These are phyloP conservation scores for Quercus phellos DNA, from an alignment of 331 rosid genomes.

Conservation along the genomic window DNA sequence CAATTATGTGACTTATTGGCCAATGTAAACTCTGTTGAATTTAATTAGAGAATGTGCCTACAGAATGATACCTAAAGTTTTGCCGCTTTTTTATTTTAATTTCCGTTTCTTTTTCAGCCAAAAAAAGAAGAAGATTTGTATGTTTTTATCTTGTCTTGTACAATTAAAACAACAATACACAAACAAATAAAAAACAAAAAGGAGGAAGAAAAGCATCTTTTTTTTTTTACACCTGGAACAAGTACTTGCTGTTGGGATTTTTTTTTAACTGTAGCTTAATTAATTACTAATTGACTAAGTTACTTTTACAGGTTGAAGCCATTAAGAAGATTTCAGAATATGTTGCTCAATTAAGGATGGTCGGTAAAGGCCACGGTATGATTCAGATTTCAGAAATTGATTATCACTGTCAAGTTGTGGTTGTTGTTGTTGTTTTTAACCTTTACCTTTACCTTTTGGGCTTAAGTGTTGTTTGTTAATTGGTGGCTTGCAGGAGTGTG, in stretches of 20 bases:
- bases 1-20: no score
- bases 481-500: conserved; percentile 67
- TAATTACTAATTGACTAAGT: background rate
- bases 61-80: no score
- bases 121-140: background rate
- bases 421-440: background rate
- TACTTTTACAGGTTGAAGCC: conserved; percentile 49
- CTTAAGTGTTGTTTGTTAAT: conserved; percentile 1
- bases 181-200: background rate
- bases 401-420: background rate
- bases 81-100: no score
- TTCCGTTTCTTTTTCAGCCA: background rate
- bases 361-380: conserved; percentile 91
- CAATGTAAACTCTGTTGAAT: no score
- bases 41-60: no score
- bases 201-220: background rate
- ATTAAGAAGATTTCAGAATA: conserved; percentile 80
- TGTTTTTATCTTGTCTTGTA: background rate
- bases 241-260: background rate
- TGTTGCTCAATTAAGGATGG: conserved; percentile 73
- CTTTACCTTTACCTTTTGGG: background rate
- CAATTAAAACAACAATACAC: background rate
- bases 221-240: background rate
- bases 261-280: background rate
- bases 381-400: background rate